Percentiles rank a stretch among this genome's conserved stretches.
These are phyloP conservation scores for Pezicula rhizophila DNA, from an alignment of 2,329 filamentous ascomycete species.

Conservation along the genomic window DNA sequence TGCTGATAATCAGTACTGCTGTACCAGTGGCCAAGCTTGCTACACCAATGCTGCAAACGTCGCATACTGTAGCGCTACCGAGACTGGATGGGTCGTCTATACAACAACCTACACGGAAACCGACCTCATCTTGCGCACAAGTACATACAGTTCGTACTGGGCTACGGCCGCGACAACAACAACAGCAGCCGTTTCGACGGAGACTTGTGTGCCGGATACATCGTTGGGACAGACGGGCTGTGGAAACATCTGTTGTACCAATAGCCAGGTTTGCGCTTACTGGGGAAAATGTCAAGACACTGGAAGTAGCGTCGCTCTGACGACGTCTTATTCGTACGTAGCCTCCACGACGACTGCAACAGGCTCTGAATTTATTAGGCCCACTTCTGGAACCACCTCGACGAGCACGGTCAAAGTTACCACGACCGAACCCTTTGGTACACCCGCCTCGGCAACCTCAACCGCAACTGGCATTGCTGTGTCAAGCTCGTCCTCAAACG, in stretches of 20 bases:
- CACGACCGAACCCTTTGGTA: slow-evolving; percentile 39
- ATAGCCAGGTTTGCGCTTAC: slow-evolving; percentile 60
- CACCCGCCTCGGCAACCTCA: slow-evolving; percentile 47
- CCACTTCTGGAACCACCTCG: slow-evolving; percentile 50
- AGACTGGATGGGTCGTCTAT: slow-evolving; percentile 34
- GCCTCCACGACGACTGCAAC: slow-evolving; percentile 6
- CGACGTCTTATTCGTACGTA: slow-evolving; percentile 30
- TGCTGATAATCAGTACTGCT: slow-evolving; percentile 49
- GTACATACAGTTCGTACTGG: slow-evolving; percentile 47
- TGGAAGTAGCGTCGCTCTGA: slow-evolving; percentile 36
- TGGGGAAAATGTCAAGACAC: slow-evolving; percentile 52
- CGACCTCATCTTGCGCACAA: slow-evolving; percentile 46
- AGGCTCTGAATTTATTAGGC: slow-evolving; percentile 36
- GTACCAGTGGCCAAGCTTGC: slow-evolving; percentile 42
- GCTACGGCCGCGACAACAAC: slow-evolving; percentile 24
- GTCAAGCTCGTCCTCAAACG: slow-evolving; percentile 28
- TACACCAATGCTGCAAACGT: slow-evolving; percentile 41
- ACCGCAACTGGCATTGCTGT: slow-evolving; percentile 6
- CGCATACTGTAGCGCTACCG: slow-evolving; percentile 39
- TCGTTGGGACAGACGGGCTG: slow-evolving; percentile 53
- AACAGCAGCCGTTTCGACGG: slow-evolving; percentile 24
- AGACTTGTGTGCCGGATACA: slow-evolving; percentile 42
- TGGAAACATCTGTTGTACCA: slow-evolving; percentile 64
- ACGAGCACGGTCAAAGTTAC: slow-evolving; percentile 47
- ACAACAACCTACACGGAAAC: slow-evolving; percentile 53